Conservation (phyloP, 1,139 yeast species). For the Yamadazyma sp. region DNA sequence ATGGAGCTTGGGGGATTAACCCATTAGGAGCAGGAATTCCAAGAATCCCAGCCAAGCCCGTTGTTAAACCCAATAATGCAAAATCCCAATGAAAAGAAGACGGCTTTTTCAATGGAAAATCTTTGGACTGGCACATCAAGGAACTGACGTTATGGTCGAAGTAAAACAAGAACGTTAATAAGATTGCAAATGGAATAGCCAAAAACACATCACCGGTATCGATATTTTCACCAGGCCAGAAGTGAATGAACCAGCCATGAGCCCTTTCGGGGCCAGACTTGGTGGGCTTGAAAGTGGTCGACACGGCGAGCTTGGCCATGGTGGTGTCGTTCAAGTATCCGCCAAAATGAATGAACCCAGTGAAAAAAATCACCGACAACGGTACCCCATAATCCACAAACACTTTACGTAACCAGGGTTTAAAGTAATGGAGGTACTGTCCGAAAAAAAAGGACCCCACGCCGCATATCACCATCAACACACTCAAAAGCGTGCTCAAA, state of each 20-base stretch:
- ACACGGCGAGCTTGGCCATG: constrained; percentile 67
- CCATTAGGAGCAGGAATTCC: constrained; percentile 98
- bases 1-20: constrained; percentile 92
- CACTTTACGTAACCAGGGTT: constrained; percentile 60
- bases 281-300: constrained; percentile 77
- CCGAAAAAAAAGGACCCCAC: constrained; percentile 64
- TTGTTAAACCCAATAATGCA: constrained; percentile 76
- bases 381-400: constrained; percentile 88
- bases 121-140: constrained; percentile 82
- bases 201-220: constrained; percentile 74
- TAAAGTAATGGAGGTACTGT: constrained; percentile 57
- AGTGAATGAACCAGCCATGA: constrained; percentile 75
- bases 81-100: constrained; percentile 94
- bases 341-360: constrained; percentile 90
- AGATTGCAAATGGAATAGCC: constrained; percentile 89
- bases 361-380: constrained; percentile 77
- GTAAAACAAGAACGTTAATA: constrained; percentile 79
- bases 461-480: constrained; percentile 76
- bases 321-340: constrained; percentile 56
- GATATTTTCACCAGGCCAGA: constrained; percentile 64
- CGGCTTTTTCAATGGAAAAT: constrained; percentile 81
- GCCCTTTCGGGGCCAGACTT: constrained; percentile 33
- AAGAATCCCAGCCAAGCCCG: constrained; percentile 80
- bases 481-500: constrained; percentile 70
- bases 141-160: constrained; percentile 96